A percentile compares a stretch with the other conserved stretches of the same genome.
Evolutionary conservation across 495 filamentous ascomycete species (phyloP).

Genomic region (Hyaloscypha variabilis): DNA sequence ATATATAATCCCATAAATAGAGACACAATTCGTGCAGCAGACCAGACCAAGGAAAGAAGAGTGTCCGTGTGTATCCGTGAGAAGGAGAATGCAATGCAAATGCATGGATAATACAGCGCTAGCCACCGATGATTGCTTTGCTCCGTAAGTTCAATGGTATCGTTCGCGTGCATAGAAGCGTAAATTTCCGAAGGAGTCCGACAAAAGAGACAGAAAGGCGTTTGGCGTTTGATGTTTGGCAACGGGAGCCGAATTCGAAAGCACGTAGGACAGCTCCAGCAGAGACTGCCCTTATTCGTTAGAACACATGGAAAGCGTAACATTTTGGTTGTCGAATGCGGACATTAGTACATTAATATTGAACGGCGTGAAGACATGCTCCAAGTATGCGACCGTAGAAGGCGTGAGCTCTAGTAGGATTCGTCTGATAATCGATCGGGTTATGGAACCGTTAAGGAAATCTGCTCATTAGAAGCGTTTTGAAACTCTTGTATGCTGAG

Average conservation of each 20-base stretch:
- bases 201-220: conserved; percentile 5
- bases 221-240: conserved; percentile 1
- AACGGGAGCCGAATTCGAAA: not conserved
- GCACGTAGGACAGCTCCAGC: not conserved
- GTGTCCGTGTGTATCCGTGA: not conserved
- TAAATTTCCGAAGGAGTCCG: conserved; percentile 8
- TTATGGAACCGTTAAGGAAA: conserved; percentile 18
- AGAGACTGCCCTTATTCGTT: not conserved
- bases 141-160: conserved; percentile 24
- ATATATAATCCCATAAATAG: not conserved
- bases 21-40: conserved; percentile 1
- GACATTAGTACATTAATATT: conserved; percentile 18
- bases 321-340: conserved; percentile 8
- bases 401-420: conserved; percentile 28
- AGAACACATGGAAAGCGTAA: conserved; percentile 11
- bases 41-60: not conserved
- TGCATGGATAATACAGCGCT: conserved; percentile 26
- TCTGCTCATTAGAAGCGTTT: conserved; percentile 4
- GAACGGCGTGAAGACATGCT: conserved; percentile 1
- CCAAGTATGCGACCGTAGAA: conserved; percentile 23
- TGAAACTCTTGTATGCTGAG: not conserved
- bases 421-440: conserved; percentile 11
- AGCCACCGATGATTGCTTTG: conserved; percentile 26
- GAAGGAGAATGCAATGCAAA: conserved; percentile 7
- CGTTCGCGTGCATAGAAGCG: conserved; percentile 21